Evolutionary conservation across 2,329 filamentous ascomycete genomes (phyloP).

Genomic region (Aspergillus flavus): DNA sequence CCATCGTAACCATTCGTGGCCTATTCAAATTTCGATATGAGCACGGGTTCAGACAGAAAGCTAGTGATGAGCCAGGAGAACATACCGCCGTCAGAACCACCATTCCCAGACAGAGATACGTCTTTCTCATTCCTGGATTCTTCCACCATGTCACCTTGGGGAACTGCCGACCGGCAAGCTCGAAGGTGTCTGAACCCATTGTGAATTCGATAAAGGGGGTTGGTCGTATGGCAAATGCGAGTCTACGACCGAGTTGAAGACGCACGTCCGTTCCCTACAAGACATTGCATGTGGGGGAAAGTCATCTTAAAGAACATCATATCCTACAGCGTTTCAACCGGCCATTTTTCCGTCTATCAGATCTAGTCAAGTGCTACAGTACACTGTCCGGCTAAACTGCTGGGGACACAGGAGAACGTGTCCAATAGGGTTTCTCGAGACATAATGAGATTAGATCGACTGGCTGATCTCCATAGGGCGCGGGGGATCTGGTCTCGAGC

Average conservation of each 20-base stretch:
- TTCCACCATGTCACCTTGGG: conserved; percentile 30
- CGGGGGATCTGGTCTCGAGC: not conserved
- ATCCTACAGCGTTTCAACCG: conserved; percentile 2
- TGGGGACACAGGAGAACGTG: not conserved
- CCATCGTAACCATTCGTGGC: conserved; percentile 54
- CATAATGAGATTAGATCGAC: not conserved
- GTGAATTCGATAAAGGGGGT: not conserved
- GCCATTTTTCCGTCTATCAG: conserved; percentile 9
- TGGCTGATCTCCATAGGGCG: not conserved
- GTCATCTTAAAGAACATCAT: conserved; percentile 3
- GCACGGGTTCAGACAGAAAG: not conserved
- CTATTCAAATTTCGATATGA: conserved; percentile 1
- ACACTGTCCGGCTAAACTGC: conserved; percentile 1
- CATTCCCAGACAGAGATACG: conserved; percentile 26
- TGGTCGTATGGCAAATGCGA: not conserved
- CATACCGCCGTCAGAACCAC: conserved; percentile 26
- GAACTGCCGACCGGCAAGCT: conserved; percentile 25
- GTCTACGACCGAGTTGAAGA: not conserved
- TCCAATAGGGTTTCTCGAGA: not conserved
- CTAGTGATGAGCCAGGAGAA: not conserved
- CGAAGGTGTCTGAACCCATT: conserved; percentile 20
- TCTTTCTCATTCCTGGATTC: conserved; percentile 24
- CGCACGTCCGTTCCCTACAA: not conserved
- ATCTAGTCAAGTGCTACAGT: not conserved
- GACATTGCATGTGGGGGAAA: not conserved